Conservation (phyloP, 202 grass and related monocot genomes). For the Bolboschoenoplectus hybrid region DNA sequence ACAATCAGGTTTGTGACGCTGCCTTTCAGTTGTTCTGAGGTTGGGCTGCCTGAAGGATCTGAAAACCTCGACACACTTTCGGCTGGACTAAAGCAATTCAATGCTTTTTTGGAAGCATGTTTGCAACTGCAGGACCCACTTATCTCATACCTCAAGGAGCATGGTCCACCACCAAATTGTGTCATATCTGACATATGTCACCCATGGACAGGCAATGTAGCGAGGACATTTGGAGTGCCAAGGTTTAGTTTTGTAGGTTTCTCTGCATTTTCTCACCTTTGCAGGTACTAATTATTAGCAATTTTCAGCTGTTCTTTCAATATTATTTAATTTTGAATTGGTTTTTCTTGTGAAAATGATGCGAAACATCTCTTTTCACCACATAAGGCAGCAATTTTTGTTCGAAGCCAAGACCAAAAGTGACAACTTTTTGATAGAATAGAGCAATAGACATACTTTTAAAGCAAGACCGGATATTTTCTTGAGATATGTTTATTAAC, state of each 20-base stretch:
- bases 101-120: slow-evolving; percentile 43
- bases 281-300: slow-evolving; percentile 30
- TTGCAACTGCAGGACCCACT: slow-evolving; percentile 43
- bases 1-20: slow-evolving; percentile 53
- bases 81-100: slow-evolving; percentile 19
- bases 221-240: slow-evolving; percentile 53
- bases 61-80: slow-evolving; percentile 48
- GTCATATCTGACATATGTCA: slow-evolving; percentile 60
- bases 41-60: slow-evolving; percentile 50
- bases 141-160: slow-evolving; percentile 41
- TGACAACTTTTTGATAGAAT: background rate
- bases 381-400: background rate
- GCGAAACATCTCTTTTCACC: background rate
- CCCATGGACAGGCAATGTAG: slow-evolving; percentile 56
- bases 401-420: background rate
- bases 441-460: background rate
- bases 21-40: slow-evolving; percentile 43
- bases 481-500: background rate
- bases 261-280: slow-evolving; percentile 51
- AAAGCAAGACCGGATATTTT: background rate
- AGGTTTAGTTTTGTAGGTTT: slow-evolving; percentile 54
- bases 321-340: background rate
- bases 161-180: slow-evolving; percentile 42
- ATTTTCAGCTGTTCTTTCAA: background rate
- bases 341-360: background rate